These are phyloP conservation scores for Eucalyptus cladocalyx DNA, from an alignment of 345 rosid genomes.

Conservation along the genomic window DNA sequence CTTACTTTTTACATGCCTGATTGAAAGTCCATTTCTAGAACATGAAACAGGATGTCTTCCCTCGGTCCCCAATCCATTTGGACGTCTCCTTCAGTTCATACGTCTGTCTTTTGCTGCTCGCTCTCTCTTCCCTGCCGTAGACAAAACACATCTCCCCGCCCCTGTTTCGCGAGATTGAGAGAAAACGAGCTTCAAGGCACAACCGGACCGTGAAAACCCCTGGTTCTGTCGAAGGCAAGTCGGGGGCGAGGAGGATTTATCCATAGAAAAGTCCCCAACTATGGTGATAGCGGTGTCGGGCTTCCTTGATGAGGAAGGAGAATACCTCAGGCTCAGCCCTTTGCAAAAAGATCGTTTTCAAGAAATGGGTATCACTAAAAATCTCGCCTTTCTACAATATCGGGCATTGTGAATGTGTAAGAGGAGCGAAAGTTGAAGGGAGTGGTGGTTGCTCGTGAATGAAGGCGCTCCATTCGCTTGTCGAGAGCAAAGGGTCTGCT, in stretches of 20 bases:
- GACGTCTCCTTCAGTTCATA: not conserved
- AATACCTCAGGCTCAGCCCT: not conserved
- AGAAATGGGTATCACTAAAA: not conserved
- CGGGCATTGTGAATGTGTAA: not conserved
- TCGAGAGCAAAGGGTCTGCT: slow-evolving; percentile 8
- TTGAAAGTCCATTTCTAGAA: not conserved
- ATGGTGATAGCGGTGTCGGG: not conserved
- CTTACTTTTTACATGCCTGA: not conserved
- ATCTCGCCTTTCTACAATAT: not conserved
- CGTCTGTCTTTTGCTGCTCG: not conserved
- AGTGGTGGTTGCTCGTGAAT: not conserved
- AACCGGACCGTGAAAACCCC: not conserved
- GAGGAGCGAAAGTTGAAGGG: not conserved
- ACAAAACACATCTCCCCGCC: not conserved
- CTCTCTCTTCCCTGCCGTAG: not conserved
- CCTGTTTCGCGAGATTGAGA: not conserved
- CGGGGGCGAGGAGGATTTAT: not conserved
- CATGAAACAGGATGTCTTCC: not conserved
- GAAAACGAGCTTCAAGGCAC: not conserved
- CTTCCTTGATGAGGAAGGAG: not conserved
- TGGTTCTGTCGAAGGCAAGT: not conserved
- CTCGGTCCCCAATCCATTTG: not conserved
- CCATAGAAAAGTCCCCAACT: not conserved
- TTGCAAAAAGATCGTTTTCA: not conserved
- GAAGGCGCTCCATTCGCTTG: slow-evolving; percentile 14